Conservation (phyloP, 345 rosid species). For the Dovyalis caffra region DNA sequence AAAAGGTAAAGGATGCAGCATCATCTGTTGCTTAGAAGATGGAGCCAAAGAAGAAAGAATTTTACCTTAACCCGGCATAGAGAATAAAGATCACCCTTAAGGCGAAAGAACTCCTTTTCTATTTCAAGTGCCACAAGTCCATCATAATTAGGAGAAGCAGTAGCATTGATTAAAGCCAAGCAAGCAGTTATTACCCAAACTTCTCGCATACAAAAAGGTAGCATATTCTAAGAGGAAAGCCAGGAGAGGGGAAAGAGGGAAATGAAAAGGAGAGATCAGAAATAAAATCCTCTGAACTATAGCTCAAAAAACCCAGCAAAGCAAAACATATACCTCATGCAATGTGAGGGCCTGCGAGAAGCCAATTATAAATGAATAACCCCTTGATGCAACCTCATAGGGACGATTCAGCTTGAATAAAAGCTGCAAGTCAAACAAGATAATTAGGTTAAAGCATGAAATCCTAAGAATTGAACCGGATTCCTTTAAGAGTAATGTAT, state of each 20-base stretch:
- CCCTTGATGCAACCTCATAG: conserved; percentile 93
- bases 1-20: neutral
- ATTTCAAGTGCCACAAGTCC: conserved; percentile 66
- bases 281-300: conserved; percentile 1
- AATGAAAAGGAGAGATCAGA: conserved; percentile 23
- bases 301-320: neutral
- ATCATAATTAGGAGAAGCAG: conserved; percentile 63
- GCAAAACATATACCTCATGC: conserved; percentile 61
- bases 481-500: neutral
- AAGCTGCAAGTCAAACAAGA: conserved; percentile 51
- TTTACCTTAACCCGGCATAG: conserved; percentile 85
- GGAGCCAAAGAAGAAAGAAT: conserved; percentile 8
- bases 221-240: conserved; percentile 42
- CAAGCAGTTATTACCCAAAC: conserved; percentile 95
- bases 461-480: neutral
- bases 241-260: conserved; percentile 21
- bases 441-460: neutral
- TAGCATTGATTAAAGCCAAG: conserved; percentile 65
- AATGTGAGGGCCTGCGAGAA: conserved; percentile 68
- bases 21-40: neutral
- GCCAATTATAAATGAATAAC: conserved; percentile 76
- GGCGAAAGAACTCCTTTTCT: conserved; percentile 89
- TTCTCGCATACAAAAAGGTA: conserved; percentile 87
- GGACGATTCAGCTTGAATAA: conserved; percentile 86
- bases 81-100: conserved; percentile 94